Base-by-base conservation (phyloP, 2,329 filamentous ascomycete species). In the Chalara sp. region DNA sequence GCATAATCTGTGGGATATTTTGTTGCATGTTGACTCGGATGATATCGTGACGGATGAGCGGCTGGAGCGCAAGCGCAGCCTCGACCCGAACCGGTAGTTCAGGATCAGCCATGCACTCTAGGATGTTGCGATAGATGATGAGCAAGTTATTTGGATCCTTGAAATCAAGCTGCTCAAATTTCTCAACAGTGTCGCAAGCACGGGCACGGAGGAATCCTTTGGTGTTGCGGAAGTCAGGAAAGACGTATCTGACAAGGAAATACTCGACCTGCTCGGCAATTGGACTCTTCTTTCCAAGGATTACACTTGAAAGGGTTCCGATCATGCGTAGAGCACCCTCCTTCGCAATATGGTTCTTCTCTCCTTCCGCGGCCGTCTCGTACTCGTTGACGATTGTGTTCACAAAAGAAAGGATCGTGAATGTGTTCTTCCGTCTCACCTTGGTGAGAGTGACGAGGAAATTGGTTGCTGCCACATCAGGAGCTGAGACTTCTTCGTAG, bases 1-100 rank as follows among this genome's bases (percentile, higher is more conserved):
- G 95, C 93, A 99, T 99, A 64, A 99, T 97, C 63, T 95, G 95
- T 12, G 93, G 91, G 59, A 99, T 99, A 67, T 91, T 96, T 64
- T 91, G 84, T 71, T 96, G 91, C 93, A 99, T 97, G 70, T 88
- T 93, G 40, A 84, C 86, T 51, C 91, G 86, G 64, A 99, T 96
- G 48, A 93, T 80, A 61, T 97, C 91, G 71, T 99, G 93, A 57
- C 93, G 81, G 65, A 99, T 99, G 40, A 99, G 80, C 41, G 93
- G 92, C 69, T 99, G 93, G 49, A 99, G 79, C 42, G 93, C 92
- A 53, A 99, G 80, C 7, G 93, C 89, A 13, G 93, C 93, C 60
- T 95, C 93, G 30, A 99, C 92, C 59, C 93, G 83, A 29, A 99
- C 93, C 2, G 93, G 93, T 31, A 99, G 80, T 54, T 89, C 89